Conservation (phyloP, 495 filamentous ascomycete genomes). For the Mytilinidion resinicola region DNA sequence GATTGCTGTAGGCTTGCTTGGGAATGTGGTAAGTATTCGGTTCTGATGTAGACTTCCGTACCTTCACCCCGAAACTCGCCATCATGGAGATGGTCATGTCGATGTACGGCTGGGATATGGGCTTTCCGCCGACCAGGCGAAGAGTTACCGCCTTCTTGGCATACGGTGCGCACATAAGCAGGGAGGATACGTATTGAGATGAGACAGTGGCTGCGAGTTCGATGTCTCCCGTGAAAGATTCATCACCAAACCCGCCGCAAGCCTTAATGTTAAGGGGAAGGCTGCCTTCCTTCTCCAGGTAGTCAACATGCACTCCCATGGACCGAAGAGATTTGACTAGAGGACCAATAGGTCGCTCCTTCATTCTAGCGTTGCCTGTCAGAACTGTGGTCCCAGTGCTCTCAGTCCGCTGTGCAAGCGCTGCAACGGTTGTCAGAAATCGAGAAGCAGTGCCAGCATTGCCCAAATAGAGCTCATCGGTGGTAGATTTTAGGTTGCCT, state of each 20-base stretch:
- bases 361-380: slow-evolving; percentile 95
- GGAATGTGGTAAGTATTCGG: slow-evolving; percentile 94
- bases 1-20: slow-evolving; percentile 75
- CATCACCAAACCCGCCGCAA: slow-evolving; percentile 59
- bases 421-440: slow-evolving; percentile 89
- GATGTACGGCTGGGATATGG: slow-evolving; percentile 94
- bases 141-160: slow-evolving; percentile 90
- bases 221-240: slow-evolving; percentile 52
- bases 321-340: slow-evolving; percentile 84
- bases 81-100: slow-evolving; percentile 99
- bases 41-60: slow-evolving; percentile 63
- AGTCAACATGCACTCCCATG: slow-evolving; percentile 79
- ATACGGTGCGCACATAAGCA: slow-evolving; percentile 95
- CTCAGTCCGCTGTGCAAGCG: slow-evolving; percentile 63
- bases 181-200: slow-evolving; percentile 93
- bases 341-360: slow-evolving; percentile 84
- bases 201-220: slow-evolving; percentile 90
- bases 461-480: slow-evolving; percentile 78
- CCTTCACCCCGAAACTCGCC: slow-evolving; percentile 81
- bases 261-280: slow-evolving; percentile 79
- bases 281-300: slow-evolving; percentile 71
- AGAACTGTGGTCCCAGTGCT: slow-evolving; percentile 62
- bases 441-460: slow-evolving; percentile 95
- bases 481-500: slow-evolving; percentile 70
- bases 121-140: slow-evolving; percentile 84